Evolutionary conservation across 2,329 filamentous ascomycete genomes (phyloP).

Genomic region (Arthrobotrys megalospora): DNA sequence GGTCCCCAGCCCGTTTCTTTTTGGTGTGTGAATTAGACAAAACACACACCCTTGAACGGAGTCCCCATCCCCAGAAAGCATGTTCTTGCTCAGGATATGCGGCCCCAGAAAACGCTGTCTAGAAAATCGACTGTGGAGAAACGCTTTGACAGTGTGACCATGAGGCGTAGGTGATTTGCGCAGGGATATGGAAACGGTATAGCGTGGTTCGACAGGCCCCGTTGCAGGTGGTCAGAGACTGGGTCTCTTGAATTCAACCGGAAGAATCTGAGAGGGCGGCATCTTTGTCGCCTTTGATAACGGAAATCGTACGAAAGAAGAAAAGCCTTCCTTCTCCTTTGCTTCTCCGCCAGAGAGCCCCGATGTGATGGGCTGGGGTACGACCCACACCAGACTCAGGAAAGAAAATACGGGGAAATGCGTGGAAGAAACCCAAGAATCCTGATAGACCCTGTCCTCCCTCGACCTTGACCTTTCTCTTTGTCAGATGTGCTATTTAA

Average conservation of each 20-base stretch:
- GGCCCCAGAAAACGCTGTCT: slow-evolving; percentile 58
- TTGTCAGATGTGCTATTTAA: slow-evolving; percentile 61
- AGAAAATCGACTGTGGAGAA: slow-evolving; percentile 57
- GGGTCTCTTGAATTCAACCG: slow-evolving; percentile 57
- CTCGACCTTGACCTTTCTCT: slow-evolving; percentile 38
- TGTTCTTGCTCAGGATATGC: slow-evolving; percentile 50
- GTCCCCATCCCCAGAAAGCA: slow-evolving; percentile 55
- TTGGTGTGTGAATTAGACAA: slow-evolving; percentile 59
- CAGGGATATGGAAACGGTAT: slow-evolving; percentile 56
- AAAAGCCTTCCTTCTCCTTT: slow-evolving; percentile 38
- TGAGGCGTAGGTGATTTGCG: slow-evolving; percentile 61
- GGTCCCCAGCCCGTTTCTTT: slow-evolving; percentile 38
- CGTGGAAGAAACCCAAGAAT: slow-evolving; percentile 51
- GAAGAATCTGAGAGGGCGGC: slow-evolving; percentile 52
- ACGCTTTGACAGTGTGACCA: slow-evolving; percentile 61
- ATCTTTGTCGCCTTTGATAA: slow-evolving; percentile 44
- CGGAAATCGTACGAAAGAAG: slow-evolving; percentile 46
- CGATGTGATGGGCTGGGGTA: slow-evolving; percentile 35
- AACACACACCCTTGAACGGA: slow-evolving; percentile 53
- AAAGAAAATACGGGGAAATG: slow-evolving; percentile 60
- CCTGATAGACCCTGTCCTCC: slow-evolving; percentile 33
- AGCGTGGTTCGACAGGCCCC: slow-evolving; percentile 31
- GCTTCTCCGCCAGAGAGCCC: slow-evolving; percentile 55
- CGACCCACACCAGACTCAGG: slow-evolving; percentile 45
- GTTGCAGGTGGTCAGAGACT: slow-evolving; percentile 59